phyloP scores from a whole-genome alignment of 176 grass and related monocot species.

The Pharus latifolius region DNA sequence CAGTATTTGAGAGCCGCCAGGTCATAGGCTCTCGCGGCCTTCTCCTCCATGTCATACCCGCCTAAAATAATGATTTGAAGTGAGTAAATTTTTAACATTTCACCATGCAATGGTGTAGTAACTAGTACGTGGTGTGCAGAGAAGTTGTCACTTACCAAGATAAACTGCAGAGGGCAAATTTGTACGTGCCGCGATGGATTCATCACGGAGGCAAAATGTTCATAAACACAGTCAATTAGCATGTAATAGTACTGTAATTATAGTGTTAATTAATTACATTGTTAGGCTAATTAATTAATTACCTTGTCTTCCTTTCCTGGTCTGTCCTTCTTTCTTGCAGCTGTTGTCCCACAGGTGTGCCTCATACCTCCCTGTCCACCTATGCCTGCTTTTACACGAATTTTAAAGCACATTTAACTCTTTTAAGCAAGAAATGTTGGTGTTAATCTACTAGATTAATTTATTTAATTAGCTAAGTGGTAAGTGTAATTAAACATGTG shows the following conservation, averaged over 20 bases:
- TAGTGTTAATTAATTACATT: background rate
- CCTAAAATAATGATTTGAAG: constrained; percentile 8
- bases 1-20: constrained; percentile 98
- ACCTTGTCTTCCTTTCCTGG: constrained; percentile 99
- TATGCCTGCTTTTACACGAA: constrained; percentile 66
- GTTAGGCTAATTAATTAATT: background rate
- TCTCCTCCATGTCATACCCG: constrained; percentile 99
- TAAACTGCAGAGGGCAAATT: constrained; percentile 45
- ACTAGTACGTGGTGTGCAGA: background rate
- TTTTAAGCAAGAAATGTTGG: too few relatives aligned
- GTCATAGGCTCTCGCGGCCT: constrained; percentile 96
- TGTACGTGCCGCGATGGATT: background rate
- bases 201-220: background rate
- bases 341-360: constrained; percentile 99
- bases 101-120: background rate
- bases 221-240: background rate
- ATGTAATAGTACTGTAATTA: background rate
- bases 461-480: background rate
- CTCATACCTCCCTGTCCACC: constrained; percentile 99
- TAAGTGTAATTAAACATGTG: background rate
- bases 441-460: background rate
- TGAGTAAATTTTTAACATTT: background rate
- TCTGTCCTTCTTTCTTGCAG: constrained; percentile 99
- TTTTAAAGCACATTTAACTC: background rate
- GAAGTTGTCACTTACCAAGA: constrained; percentile 37